These are phyloP conservation scores for Wickerhamiella siamensis DNA, from an alignment of 805 yeast species.

Conservation along the genomic window DNA sequence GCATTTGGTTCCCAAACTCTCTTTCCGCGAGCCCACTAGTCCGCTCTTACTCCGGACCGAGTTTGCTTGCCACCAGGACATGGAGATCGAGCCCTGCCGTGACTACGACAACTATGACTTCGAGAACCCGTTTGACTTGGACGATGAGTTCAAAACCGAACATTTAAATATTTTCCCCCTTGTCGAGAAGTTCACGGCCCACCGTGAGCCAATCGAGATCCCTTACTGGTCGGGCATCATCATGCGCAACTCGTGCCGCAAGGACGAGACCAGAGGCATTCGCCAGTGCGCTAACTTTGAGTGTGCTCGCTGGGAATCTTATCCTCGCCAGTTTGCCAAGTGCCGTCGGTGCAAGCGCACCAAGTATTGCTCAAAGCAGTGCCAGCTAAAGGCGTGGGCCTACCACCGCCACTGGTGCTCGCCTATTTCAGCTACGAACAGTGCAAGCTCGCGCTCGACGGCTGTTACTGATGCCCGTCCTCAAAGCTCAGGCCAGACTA, in stretches of 20 bases:
- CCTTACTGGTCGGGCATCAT: constrained; percentile 97
- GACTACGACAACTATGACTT: constrained; percentile 24
- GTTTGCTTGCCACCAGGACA: background rate
- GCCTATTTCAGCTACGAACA: constrained; percentile 10
- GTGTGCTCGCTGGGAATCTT: constrained; percentile 89
- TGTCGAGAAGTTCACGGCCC: constrained; percentile 78
- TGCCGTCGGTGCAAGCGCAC: constrained; percentile 90
- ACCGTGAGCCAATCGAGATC: constrained; percentile 58
- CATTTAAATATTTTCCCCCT: constrained; percentile 61
- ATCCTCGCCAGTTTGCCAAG: constrained; percentile 84
- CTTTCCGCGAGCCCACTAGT: constrained; percentile 25
- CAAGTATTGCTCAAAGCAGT: constrained; percentile 83
- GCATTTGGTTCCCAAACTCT: constrained; percentile 57
- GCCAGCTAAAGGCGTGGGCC: constrained; percentile 85
- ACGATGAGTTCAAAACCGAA: constrained; percentile 33
- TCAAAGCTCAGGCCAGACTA: background rate
- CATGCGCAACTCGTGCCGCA: constrained; percentile 88
- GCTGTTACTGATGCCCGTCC: background rate
- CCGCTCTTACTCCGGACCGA: constrained; percentile 16
- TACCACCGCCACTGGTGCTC: constrained; percentile 90
- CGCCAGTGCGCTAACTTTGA: constrained; percentile 88
- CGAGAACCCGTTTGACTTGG: constrained; percentile 25
- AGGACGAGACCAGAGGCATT: constrained; percentile 75
- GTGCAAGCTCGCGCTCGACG: constrained; percentile 2
- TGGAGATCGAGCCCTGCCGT: constrained; percentile 5